These are phyloP conservation scores for Scleroderma bovista DNA, from an alignment of 768 basidiomycete species.

Conservation along the genomic window DNA sequence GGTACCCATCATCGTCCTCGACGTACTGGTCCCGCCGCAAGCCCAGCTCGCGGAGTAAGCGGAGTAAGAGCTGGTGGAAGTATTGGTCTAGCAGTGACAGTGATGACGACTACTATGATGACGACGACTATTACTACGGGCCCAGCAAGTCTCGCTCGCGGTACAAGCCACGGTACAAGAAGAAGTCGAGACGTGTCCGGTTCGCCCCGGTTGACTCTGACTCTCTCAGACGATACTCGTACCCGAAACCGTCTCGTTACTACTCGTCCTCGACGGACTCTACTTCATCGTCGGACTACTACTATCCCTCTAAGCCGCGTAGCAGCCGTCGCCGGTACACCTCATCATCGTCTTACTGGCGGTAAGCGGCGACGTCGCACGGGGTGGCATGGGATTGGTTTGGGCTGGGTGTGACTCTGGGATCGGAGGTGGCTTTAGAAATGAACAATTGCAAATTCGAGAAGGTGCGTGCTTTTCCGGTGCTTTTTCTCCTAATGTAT, in stretches of 20 bases:
- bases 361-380: neutral
- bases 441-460: conserved; percentile 1
- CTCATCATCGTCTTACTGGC: neutral
- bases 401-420: neutral
- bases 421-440: neutral
- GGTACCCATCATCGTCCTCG: conserved; percentile 5
- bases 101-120: neutral
- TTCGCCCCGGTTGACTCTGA: conserved; percentile 1
- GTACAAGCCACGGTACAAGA: neutral
- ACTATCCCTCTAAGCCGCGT: neutral
- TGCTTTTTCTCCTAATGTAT: neutral
- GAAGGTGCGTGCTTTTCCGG: neutral
- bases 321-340: neutral
- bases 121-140: neutral
- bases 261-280: neutral
- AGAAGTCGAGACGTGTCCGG: neutral
- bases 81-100: neutral
- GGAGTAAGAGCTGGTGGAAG: neutral
- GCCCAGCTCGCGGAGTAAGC: neutral
- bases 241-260: neutral
- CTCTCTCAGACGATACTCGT: neutral
- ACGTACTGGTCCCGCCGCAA: neutral
- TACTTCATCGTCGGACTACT: neutral
- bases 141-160: neutral
- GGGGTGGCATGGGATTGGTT: neutral